phyloP scores from a whole-genome alignment of 306 rosid genomes.

The Ammopiptanthus mongolicus region DNA sequence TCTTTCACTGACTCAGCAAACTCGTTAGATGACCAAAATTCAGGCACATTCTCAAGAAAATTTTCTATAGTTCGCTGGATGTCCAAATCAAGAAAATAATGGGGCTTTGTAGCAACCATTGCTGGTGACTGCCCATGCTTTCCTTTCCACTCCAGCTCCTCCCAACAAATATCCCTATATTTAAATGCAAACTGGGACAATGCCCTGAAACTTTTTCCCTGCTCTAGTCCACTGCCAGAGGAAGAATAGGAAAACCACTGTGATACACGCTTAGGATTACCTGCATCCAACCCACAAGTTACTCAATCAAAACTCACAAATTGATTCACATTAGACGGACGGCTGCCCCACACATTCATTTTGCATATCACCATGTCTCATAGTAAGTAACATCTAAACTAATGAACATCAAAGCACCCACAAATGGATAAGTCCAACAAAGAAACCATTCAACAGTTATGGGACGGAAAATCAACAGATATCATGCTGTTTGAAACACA shows the following conservation, averaged over 20 bases:
- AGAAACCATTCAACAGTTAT: not conserved
- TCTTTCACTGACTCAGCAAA: conserved; percentile 72
- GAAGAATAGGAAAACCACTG: conserved; percentile 70
- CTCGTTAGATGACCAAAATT: conserved; percentile 87
- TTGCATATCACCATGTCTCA: not conserved
- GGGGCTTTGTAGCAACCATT: conserved; percentile 94
- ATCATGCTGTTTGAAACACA: not conserved
- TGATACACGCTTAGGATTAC: conserved; percentile 54
- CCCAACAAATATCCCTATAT: conserved; percentile 89
- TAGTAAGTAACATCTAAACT: not conserved
- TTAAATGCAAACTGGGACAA: conserved; percentile 76
- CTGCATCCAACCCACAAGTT: conserved; percentile 45
- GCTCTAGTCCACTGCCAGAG: conserved; percentile 51
- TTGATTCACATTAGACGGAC: not conserved
- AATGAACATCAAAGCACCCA: not conserved
- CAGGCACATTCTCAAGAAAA: conserved; percentile 78
- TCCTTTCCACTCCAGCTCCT: conserved; percentile 96
- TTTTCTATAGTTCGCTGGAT: conserved; percentile 64
- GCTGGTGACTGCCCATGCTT: conserved; percentile 98
- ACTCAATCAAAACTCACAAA: conserved; percentile 30
- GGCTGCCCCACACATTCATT: not conserved
- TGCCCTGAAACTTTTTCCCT: conserved; percentile 72
- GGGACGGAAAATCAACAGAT: not conserved
- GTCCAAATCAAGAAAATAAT: conserved; percentile 86
- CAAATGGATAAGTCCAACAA: not conserved